These are phyloP conservation scores for Colletotrichum chrysophilum DNA, from an alignment of 2,329 filamentous ascomycete species.

Conservation along the genomic window DNA sequence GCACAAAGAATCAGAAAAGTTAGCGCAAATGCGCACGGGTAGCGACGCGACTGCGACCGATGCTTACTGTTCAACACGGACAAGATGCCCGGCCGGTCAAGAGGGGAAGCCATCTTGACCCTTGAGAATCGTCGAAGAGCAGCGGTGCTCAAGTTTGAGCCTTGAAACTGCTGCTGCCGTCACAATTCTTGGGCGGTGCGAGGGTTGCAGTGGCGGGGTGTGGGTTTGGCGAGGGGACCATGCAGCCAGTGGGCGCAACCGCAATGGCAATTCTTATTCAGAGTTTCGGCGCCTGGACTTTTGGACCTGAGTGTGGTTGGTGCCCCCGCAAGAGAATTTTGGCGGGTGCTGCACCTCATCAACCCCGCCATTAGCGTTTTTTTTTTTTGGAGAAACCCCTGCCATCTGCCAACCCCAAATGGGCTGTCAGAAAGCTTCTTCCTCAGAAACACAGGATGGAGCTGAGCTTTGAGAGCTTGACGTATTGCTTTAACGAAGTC, in stretches of 20 bases:
- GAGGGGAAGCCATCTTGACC: not conserved
- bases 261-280: slow-evolving; percentile 16
- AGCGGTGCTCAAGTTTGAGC: slow-evolving; percentile 9
- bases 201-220: slow-evolving; percentile 5
- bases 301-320: not conserved
- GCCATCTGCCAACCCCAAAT: not conserved
- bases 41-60: not conserved
- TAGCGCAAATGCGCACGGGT: not conserved
- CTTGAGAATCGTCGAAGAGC: not conserved
- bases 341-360: slow-evolving; percentile 11
- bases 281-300: slow-evolving; percentile 6
- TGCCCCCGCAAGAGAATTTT: slow-evolving; percentile 19
- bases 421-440: not conserved
- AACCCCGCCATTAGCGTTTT: slow-evolving; percentile 21
- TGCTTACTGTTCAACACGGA: slow-evolving; percentile 11
- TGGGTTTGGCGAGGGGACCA: not conserved
- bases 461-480: not conserved
- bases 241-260: slow-evolving; percentile 1
- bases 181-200: slow-evolving; percentile 1
- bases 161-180: not conserved
- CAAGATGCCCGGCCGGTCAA: not conserved
- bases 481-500: not conserved
- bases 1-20: not conserved
- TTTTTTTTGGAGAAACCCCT: not conserved
- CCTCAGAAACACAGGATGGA: not conserved